Base-by-base conservation (phyloP, 306 rosid species). In the Dryas octopetala region DNA sequence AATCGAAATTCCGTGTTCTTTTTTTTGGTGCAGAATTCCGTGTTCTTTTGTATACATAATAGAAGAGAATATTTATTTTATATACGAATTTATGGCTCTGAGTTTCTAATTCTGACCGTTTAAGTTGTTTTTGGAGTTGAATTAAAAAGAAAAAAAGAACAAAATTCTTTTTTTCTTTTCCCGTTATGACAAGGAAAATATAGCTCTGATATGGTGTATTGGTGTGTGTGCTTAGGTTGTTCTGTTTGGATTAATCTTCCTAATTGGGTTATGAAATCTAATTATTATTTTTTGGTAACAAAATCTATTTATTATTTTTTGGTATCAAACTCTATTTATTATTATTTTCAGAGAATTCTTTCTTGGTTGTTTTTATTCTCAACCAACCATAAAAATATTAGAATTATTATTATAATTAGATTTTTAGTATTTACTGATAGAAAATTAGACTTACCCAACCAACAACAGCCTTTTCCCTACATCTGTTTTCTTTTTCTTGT, bases 11-110 rank as follows among this genome's bases (percentile, higher is more conserved):
- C 19, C 19, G 23, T 23, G 23, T 23, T 23, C 23, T 23, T 23
- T 23, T 23, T 23, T 23, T 23, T 23, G 23, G 23, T 23, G 23
- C 23, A 23, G 23, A 70, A 73, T 61, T 72, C 57, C 64, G 51
- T 44, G 55, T 45, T 19, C 26, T 32, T 72, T 60, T 48, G 50
- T 23, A 72, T 13, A 7, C 52, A 50, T 58, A 49, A 47, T 46
- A 28, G 66, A 14, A 71, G 47, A 52, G 77, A 73, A 60, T 73
- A 73, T 73, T 73, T 48, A 73, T 73, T 60, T 59, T 73, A 47
- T 71, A 45, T 46, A 58, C 45, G 58, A 45, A 45, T 73, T 46
- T 46, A 59, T 60, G 46, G 76, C 68, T 47, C 59, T 59, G 57
- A 15, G 16, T 73, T 59, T 47, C 68, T 73, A 60, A 46, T 60